Evolutionary conservation across 1,284 basidiomycete species (phyloP), one percentile per base, ranked within the genome.

Genomic region (Trichosporon ovoides): DNA sequence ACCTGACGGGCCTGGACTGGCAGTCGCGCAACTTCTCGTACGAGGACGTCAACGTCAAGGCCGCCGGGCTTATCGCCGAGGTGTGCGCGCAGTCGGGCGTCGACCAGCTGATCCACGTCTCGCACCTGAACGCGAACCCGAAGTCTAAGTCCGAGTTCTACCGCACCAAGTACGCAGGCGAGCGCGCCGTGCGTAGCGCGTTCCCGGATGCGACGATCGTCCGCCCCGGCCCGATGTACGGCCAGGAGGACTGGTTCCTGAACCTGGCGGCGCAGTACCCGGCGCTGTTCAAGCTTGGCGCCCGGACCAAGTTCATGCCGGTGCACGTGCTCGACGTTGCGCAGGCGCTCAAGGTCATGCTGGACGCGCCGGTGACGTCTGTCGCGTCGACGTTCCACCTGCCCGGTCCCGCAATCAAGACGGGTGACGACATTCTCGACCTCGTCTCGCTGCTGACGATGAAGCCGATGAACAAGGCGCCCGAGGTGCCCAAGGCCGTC

Each of bases 251-350:
- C 80, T 91, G 89, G 75, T 80, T 98, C 56, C 78, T 98, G 71
- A 96, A 91, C 78, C 92, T 90, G 75, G 90, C 97, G 77, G 88
- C 91, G 52, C 80, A 84, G 67, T 95, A 87, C 83, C 89, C 95
- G n/a, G 87, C 91, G 65, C 88, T 90, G 81, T 97, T 88, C 91
- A 89, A 90, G 74, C 83, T 98, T 81, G 78, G 88, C 68, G 89
- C 85, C 52, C 79, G 87, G 75, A 95, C 95, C 20, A 86, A 85
- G 79, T 84, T 90, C 76, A 87, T 91, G 37, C 95, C 96, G 2
- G 89, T 89, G 38, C 93, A 98, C 83, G 92, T 93, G 49, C 77
- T 96, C 69, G 93, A 99, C 72, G 91, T 98, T 56, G 95, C 95
- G 6, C 87, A 93, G 77, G 95, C 87, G 11, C 84, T 98, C 59